Base-by-base conservation (phyloP, 805 yeast genomes). In the Yarrowia sp. region DNA sequence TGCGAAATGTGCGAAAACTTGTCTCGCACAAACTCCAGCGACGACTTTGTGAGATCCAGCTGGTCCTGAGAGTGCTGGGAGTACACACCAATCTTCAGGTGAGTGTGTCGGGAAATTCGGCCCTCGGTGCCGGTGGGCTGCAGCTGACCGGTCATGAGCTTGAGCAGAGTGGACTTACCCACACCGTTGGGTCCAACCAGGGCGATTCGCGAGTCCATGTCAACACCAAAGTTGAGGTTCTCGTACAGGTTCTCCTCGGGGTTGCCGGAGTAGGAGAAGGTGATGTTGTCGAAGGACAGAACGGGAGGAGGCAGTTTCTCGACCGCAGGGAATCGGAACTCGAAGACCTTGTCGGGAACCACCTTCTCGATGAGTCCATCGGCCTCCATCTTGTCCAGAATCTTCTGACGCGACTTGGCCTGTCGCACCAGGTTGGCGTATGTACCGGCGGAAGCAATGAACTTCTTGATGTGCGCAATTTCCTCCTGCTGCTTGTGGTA, bases 271-370 rank as follows among this genome's bases (percentile, higher is more conserved):
- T 95, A 95, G 20, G 98, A 84, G 81, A 95, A 95, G 24, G 96
- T 87, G 77, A 95, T 96, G 75, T 89, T 93, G 79, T 94, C 98
- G 78, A 95, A 95, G 9, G 98, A 92, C 79, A 95, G 84, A 66
- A 95, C 99, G 78, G 99, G 99, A 71, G 99, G 99, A 71, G 99
- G 99, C 74, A 95, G 86, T 84, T 95, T 92, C 79, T 94, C 98
- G 70, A 93, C 97, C 46, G 88, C 92, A 66, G 98, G 92, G 86
- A 95, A 95, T 76, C 90, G 85, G 87, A 95, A 95, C 1, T 95
- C 86, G 80, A 95, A 95, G 34, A 93, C 97, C 82, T 87, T 92
- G 80, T 95, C 99, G 65, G 90, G 89, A 68, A 86, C 92, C 74
- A 95, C 99, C 67, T 96, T 89, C 82, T 91, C 91, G 76, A 95